Conservation (phyloP, 2,329 filamentous ascomycete genomes). For the Alternaria triticina region DNA sequence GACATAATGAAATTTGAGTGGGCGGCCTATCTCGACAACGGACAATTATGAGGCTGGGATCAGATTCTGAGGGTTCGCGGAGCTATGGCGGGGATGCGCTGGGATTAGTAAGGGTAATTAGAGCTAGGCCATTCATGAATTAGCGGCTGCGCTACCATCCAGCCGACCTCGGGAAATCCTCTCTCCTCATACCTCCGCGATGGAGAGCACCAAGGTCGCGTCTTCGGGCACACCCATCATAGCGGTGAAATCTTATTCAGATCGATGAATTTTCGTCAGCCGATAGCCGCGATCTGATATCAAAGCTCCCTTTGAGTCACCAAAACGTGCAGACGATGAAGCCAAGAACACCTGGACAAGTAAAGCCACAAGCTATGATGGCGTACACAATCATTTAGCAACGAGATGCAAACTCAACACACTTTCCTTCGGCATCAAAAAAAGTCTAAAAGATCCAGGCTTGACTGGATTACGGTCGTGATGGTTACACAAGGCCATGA, state of each 20-base stretch:
- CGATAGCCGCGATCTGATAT: neutral
- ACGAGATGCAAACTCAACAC: neutral
- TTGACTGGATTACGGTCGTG: rapidly evolving
- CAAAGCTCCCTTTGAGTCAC: neutral
- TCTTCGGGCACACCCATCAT: neutral
- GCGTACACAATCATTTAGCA: neutral
- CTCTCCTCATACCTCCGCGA: neutral
- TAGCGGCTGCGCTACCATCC: neutral
- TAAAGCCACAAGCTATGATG: neutral
- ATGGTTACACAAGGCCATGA: neutral
- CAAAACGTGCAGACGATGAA: neutral
- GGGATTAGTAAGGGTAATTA: neutral
- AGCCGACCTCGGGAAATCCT: neutral
- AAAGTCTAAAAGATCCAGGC: neutral
- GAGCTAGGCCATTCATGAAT: neutral
- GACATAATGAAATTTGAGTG: neutral
- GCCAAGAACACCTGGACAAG: no score
- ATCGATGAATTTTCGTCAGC: neutral
- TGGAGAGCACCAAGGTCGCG: neutral
- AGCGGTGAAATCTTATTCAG: neutral
- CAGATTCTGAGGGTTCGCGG: neutral
- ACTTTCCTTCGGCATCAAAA: neutral
- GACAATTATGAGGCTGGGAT: neutral
- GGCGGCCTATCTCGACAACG: neutral
- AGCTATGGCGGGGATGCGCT: neutral